These are phyloP conservation scores for Onygena corvina DNA, from an alignment of 2,329 filamentous ascomycete species.

Conservation along the genomic window DNA sequence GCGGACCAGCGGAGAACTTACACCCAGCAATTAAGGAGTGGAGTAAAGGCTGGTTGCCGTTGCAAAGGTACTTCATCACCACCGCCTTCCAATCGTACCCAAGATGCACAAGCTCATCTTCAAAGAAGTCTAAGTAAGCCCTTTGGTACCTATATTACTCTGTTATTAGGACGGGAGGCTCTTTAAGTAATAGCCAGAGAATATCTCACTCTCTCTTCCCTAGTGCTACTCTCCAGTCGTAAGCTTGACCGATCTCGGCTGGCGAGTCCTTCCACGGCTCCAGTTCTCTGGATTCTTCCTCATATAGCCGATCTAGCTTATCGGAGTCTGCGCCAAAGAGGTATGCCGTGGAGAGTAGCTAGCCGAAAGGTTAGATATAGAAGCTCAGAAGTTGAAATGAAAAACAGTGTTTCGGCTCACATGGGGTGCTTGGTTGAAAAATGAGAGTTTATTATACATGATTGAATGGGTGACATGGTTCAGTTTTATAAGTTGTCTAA, in stretches of 20 bases:
- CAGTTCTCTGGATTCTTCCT: slow-evolving; percentile 56
- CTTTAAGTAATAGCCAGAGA: background rate
- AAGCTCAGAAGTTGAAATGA: background rate
- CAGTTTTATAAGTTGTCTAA: slow-evolving; percentile 82
- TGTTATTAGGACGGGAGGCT: background rate
- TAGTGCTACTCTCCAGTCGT: slow-evolving; percentile 78
- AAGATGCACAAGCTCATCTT: slow-evolving; percentile 68
- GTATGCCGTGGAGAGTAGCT: slow-evolving; percentile 72
- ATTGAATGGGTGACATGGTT: slow-evolving; percentile 88
- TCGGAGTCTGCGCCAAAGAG: slow-evolving; percentile 63
- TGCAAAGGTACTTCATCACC: slow-evolving; percentile 62
- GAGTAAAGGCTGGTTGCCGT: slow-evolving; percentile 57
- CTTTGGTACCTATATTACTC: slow-evolving; percentile 55
- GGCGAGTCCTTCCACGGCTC: slow-evolving; percentile 77
- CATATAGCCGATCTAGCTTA: slow-evolving; percentile 70
- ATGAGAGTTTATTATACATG: slow-evolving; percentile 60
- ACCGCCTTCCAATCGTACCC: slow-evolving; percentile 77
- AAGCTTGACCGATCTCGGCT: slow-evolving; percentile 58
- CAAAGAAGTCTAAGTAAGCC: slow-evolving; percentile 88
- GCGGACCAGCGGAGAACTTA: slow-evolving; percentile 37
- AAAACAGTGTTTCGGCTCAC: slow-evolving; percentile 28
- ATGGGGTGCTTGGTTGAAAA: slow-evolving; percentile 75
- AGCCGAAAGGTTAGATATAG: slow-evolving; percentile 8
- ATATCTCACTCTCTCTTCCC: slow-evolving; percentile 53
- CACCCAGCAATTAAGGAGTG: slow-evolving; percentile 67